A percentile compares a stretch with the other conserved stretches of the same genome.
Evolutionary conservation across 2,329 filamentous ascomycete genomes (phyloP).

Genomic region (Parascedosporium putredinis): DNA sequence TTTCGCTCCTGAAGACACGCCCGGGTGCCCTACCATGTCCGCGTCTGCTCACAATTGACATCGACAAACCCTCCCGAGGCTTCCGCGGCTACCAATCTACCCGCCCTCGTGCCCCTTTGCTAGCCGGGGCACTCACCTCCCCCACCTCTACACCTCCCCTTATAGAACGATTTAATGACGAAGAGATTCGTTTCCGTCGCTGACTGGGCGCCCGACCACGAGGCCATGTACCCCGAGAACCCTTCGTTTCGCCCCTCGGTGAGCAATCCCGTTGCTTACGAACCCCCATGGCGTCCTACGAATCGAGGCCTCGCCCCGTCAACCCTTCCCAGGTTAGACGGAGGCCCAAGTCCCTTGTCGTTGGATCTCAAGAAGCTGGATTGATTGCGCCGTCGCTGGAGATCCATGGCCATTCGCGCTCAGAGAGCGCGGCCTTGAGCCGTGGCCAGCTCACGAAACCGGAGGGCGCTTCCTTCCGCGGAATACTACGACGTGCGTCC

Average conservation of each 20-base stretch:
- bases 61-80: background rate
- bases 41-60: background rate
- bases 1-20: background rate
- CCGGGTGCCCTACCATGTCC: background rate
- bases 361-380: background rate
- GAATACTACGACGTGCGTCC: conserved; percentile 5
- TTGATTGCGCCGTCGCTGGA: background rate
- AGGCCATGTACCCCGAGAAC: conserved; percentile 24
- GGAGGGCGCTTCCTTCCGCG: background rate
- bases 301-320: background rate
- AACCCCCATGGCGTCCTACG: background rate
- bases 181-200: conserved; percentile 27
- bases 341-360: conserved; percentile 1
- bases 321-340: background rate
- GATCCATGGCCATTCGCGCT: background rate
- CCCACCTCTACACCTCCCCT: too few relatives aligned
- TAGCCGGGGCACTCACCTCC: too few relatives aligned
- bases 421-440: background rate
- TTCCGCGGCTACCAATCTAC: too few relatives aligned
- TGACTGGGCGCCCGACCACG: conserved; percentile 32
- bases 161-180: too few relatives aligned
- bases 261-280: background rate
- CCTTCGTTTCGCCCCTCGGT: background rate
- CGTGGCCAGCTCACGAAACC: background rate
- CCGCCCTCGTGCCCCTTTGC: too few relatives aligned